Evolutionary conservation across 768 basidiomycete species (phyloP).

Genomic region (Hericium coralloides): DNA sequence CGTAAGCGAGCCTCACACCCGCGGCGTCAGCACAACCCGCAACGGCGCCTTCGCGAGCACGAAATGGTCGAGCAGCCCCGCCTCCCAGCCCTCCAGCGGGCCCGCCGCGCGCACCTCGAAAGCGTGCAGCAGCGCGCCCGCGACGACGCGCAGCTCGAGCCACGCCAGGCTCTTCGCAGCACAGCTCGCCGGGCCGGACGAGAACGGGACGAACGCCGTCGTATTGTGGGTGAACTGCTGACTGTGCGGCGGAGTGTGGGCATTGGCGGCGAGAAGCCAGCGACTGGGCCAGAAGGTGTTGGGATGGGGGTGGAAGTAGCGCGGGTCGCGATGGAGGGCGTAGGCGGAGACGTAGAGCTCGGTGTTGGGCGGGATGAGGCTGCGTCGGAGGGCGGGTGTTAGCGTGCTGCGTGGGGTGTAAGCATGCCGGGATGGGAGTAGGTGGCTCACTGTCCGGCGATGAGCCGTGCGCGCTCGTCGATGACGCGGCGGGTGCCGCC

Average conservation of each 20-base stretch:
- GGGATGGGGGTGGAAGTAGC: conserved; percentile 9
- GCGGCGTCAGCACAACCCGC: neutral
- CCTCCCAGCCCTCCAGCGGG: neutral
- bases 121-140: conserved; percentile 2
- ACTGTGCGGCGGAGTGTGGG: neutral
- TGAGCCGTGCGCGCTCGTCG: neutral
- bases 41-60: neutral
- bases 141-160: conserved; percentile 5
- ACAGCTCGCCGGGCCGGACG: conserved; percentile 14
- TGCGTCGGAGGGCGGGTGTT: neutral
- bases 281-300: conserved; percentile 12
- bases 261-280: conserved; percentile 2
- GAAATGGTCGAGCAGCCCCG: neutral
- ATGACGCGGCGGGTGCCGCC: neutral
- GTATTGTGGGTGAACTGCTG: neutral
- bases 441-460: neutral
- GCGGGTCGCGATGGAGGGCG: conserved; percentile 10
- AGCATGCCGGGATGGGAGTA: neutral
- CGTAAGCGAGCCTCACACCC: too few species aligned
- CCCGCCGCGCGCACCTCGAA: conserved; percentile 1
- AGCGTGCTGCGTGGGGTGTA: neutral
- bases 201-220: conserved; percentile 11
- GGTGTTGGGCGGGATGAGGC: conserved; percentile 10
- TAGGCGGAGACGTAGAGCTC: conserved; percentile 7
- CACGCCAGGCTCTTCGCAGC: conserved; percentile 13